phyloP scores from a whole-genome alignment of 2,329 filamentous ascomycete species.

The Domatiomyces globalis region DNA sequence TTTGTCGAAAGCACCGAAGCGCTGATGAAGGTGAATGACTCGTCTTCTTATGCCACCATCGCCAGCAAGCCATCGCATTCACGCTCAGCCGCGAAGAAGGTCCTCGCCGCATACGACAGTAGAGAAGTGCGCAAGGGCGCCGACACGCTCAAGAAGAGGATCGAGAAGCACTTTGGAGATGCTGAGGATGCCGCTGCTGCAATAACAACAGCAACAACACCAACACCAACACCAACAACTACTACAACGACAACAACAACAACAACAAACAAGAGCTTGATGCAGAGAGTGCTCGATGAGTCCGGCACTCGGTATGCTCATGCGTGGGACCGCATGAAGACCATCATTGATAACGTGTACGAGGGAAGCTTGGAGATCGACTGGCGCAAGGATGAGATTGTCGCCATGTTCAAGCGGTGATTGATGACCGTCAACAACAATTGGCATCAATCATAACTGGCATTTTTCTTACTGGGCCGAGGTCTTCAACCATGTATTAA shows the following conservation, averaged over 20 bases:
- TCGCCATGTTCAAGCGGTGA: slow-evolving; percentile 29
- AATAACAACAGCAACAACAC: too few species aligned
- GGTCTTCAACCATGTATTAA: too few species aligned
- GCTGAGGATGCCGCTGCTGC: slow-evolving; percentile 55
- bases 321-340: slow-evolving; percentile 37
- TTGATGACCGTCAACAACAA: slow-evolving; percentile 9
- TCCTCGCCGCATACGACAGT: slow-evolving; percentile 63
- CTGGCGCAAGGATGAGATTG: slow-evolving; percentile 34
- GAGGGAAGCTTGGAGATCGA: slow-evolving; percentile 32
- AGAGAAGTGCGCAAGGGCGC: slow-evolving; percentile 85
- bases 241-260: too few species aligned
- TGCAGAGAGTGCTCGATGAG: slow-evolving; percentile 45
- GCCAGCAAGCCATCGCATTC: slow-evolving; percentile 71
- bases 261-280: slow-evolving; percentile 38
- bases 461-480: background rate
- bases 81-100: slow-evolving; percentile 70
- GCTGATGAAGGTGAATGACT: slow-evolving; percentile 32
- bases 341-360: slow-evolving; percentile 32
- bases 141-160: slow-evolving; percentile 72
- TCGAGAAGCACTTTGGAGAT: slow-evolving; percentile 95
- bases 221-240: background rate
- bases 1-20: slow-evolving; percentile 81
- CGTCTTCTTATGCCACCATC: slow-evolving; percentile 41
- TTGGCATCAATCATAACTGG: background rate
- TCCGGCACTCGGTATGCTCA: slow-evolving; percentile 44